phyloP scores from a whole-genome alignment of 2,329 filamentous ascomycete genomes.

The Ophiocordyceps polyrhachis-furcata region DNA sequence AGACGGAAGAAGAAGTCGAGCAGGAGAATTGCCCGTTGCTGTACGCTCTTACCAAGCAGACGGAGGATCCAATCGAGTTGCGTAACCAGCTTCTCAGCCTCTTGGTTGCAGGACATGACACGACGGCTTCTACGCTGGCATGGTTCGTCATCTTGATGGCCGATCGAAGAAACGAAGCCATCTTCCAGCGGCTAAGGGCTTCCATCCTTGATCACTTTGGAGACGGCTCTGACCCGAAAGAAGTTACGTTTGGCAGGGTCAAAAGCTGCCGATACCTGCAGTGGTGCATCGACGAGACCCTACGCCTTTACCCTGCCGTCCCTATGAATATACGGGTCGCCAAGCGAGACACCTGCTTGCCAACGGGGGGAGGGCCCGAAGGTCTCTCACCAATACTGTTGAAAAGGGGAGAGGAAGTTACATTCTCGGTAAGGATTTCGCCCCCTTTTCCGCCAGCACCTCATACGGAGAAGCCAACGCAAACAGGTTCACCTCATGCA shows the following conservation, averaged over 20 bases:
- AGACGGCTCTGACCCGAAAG: conserved; percentile 10
- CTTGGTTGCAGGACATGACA: conserved; percentile 32
- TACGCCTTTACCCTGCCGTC: conserved; percentile 8
- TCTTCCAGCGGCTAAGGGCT: conserved; percentile 24
- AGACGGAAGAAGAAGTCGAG: neutral
- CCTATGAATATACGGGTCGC: conserved; percentile 8
- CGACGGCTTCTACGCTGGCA: conserved; percentile 29
- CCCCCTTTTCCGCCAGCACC: too few species aligned
- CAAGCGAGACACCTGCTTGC: conserved; percentile 26
- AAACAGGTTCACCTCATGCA: conserved; percentile 18
- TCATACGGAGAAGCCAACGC: too few species aligned
- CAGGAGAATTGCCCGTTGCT: conserved; percentile 13
- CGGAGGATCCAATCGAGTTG: conserved; percentile 8
- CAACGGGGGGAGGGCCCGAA: conserved; percentile 29
- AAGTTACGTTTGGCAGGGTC: conserved; percentile 8
- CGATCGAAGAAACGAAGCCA: conserved; percentile 12
- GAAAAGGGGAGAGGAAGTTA: conserved; percentile 23
- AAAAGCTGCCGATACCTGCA: conserved; percentile 9
- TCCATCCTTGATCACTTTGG: conserved; percentile 31
- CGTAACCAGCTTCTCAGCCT: conserved; percentile 17
- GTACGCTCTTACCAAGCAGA: conserved; percentile 15
- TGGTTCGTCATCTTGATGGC: conserved; percentile 27
- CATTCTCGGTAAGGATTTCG: conserved; percentile 12
- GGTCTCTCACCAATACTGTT: conserved; percentile 28
- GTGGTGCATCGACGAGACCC: conserved; percentile 8